A percentile compares a stretch with the other conserved stretches of the same genome.
phyloP scores from a whole-genome alignment of 352 stramenopile genomes.

The Pythium folliculosum region DNA sequence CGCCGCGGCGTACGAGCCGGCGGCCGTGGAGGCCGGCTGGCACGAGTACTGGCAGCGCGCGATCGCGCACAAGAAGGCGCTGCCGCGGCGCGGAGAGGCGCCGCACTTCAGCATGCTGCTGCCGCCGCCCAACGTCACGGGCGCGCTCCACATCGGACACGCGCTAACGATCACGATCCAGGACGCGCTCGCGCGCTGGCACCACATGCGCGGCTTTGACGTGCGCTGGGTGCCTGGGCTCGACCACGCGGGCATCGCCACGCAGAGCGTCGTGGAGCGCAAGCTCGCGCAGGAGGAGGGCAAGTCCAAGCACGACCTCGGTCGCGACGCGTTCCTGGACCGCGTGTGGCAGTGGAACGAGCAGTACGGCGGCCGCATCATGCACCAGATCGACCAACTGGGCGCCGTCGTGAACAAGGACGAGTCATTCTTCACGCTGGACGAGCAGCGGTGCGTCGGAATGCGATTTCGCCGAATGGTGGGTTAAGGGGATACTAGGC shows the following conservation, averaged over 20 bases:
- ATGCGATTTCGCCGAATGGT: background rate
- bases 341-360: slow-evolving; percentile 99
- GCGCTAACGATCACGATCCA: slow-evolving; percentile 97
- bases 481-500: background rate
- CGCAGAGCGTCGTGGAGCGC: slow-evolving; percentile 98
- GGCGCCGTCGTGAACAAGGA: slow-evolving; percentile 96
- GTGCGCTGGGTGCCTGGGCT: slow-evolving; percentile 97
- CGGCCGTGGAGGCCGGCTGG: slow-evolving; percentile 67
- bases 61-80: slow-evolving; percentile 32
- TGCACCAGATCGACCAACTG: slow-evolving; percentile 93
- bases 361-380: slow-evolving; percentile 96
- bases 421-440: slow-evolving; percentile 98
- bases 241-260: slow-evolving; percentile 99
- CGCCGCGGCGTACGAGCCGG: slow-evolving; percentile 62
- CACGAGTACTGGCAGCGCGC: slow-evolving; percentile 69
- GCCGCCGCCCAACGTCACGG: slow-evolving; percentile 98
- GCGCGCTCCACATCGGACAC: slow-evolving; percentile 97
- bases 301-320: slow-evolving; percentile 93
- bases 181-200: slow-evolving; percentile 96
- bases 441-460: slow-evolving; percentile 86
- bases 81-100: background rate
- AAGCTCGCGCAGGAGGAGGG: slow-evolving; percentile 95
- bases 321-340: slow-evolving; percentile 96
- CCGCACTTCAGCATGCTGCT: slow-evolving; percentile 86
- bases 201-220: slow-evolving; percentile 97